Conservation (phyloP, 495 filamentous ascomycete species). For the Bryoglossum gracile region DNA sequence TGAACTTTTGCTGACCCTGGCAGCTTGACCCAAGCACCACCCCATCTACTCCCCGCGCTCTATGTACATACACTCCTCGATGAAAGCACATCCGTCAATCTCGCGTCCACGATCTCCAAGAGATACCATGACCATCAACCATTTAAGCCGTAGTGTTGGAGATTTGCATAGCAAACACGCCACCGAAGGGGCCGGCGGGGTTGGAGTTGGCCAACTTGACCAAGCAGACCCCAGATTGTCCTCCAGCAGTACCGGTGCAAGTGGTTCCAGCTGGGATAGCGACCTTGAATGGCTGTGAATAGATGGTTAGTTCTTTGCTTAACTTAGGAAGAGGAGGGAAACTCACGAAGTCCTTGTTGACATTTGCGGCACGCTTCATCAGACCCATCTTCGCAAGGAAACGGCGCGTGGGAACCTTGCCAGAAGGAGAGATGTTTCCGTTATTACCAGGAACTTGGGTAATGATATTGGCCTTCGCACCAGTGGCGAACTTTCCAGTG, state of each 20-base stretch:
- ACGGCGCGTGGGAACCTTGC: not conserved
- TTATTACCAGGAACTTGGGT: slow-evolving; percentile 10
- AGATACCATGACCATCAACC: too few species aligned
- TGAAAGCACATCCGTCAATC: too few species aligned
- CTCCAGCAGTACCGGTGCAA: slow-evolving; percentile 47
- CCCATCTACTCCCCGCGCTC: too few species aligned
- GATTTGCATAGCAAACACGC: slow-evolving; percentile 47
- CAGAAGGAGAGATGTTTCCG: slow-evolving; percentile 15
- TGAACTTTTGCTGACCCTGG: too few species aligned
- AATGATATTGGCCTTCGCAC: slow-evolving; percentile 1
- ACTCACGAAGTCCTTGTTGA: slow-evolving; percentile 7
- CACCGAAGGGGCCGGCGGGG: slow-evolving; percentile 46
- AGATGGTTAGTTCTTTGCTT: not conserved
- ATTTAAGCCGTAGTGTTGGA: too few species aligned
- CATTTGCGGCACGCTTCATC: slow-evolving; percentile 6
- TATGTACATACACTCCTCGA: too few species aligned
- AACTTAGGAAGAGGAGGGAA: not conserved
- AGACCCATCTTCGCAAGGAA: not conserved
- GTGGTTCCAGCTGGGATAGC: slow-evolving; percentile 39
- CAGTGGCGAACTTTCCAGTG: slow-evolving; percentile 1
- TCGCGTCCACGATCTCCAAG: too few species aligned
- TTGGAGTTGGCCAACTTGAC: slow-evolving; percentile 45
- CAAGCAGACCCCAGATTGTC: slow-evolving; percentile 43
- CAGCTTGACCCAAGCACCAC: too few species aligned
- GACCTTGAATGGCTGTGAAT: slow-evolving; percentile 26